Base-by-base conservation (phyloP, 352 stramenopile genomes). In the Pythium angustatum region DNA sequence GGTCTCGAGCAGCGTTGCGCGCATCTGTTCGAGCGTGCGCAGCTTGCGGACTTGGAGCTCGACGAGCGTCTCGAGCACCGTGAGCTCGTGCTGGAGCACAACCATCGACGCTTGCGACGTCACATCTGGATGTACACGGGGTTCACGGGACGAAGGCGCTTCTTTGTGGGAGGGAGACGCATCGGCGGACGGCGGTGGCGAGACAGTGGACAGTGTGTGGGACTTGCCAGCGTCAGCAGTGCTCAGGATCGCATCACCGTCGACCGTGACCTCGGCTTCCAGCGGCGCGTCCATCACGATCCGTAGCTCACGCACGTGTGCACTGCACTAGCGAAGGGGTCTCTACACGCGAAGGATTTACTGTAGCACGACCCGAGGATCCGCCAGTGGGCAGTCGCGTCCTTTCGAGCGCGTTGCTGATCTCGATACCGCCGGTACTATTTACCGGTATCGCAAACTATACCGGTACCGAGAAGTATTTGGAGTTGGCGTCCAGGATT, bases 11-110 rank as follows among this genome's bases (percentile, higher is more conserved):
- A 68, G 36, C 12, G 31, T n/a, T 1, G 21, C 33, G 15, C 66
- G 66, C 43, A 72, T 41, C 31, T 56, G 49, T 24, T 59, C 53
- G 4, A 72, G 58, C n/a, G 38, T 59, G 5, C 48, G 28, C 38
- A 72, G 28, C 41, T 68, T 68, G 12, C 41, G 58, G 1, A 47
- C 15, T 28, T 72, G 66, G 8, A 72, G 38, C 22, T 50, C 26
- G 2, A 72, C 44, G 26, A 68, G 40, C 2, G 26, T 31, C 48
- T 72, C 53, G 6, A 72, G 40, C 33, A 27, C 52, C 40, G 63
- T 52, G 6, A 72, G 44, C 26, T 72, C 65, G 15, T 64, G 40
- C n/a, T 67, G 51, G 11, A 72, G n/a, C 17, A 57, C 53, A 4
- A 58, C 33, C 19, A 65, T 31, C n/a, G 56, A 61, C 12, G 58